Evolutionary conservation across 2,329 filamentous ascomycete species (phyloP), one percentile per base, ranked within the genome.

Genomic region (Hypoxylon sp.): DNA sequence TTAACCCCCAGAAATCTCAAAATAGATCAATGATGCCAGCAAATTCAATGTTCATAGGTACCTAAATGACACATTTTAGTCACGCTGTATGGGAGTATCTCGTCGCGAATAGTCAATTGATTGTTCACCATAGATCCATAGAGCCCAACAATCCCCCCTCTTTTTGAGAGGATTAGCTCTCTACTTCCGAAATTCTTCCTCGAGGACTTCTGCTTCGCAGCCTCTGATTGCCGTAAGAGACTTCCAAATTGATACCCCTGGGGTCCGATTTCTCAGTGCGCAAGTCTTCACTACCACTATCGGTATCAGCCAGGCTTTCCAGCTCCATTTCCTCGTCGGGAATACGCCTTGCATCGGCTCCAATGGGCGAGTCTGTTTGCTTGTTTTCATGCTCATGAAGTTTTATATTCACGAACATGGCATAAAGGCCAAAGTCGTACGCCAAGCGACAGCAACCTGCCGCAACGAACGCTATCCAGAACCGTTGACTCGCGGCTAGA

Each of bases 391-490:
- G 79, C 38, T 80, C 77, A 63, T 86, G 78, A 32, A 89, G 72
- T 72, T 83, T 85, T 75, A 88, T 83, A 63, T 87, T 88, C 28
- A 88, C 81, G 74, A 89, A 90, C 78, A 89, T 80, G 13, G 82
- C 83, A 75, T 85, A 89, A 10, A 90, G 72, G 0, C 87, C 87
- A 32, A 89, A 73, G 60, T 90, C 88, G 69, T 90, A 90, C 0
- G 81, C 80, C 30, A 90, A 75, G 3, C 87, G 79, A 62, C 86
- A 79, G 0, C 81, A 75, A 2, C 88, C 88, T 1, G 86, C 87
- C 0, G 82, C 82, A 2, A 89, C 83, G 69, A 88, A 90, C 0
- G 87, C 87, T n/a, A 89, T 82, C 87, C 88, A 89, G 73, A 90
- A 90, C 9, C 78, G 77, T 11, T 85, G 77, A 19, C 76, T 81